Evolutionary conservation across 352 stramenopile species (phyloP), one percentile per base, ranked within the genome.

Genomic region (Phytophthora idaei): DNA sequence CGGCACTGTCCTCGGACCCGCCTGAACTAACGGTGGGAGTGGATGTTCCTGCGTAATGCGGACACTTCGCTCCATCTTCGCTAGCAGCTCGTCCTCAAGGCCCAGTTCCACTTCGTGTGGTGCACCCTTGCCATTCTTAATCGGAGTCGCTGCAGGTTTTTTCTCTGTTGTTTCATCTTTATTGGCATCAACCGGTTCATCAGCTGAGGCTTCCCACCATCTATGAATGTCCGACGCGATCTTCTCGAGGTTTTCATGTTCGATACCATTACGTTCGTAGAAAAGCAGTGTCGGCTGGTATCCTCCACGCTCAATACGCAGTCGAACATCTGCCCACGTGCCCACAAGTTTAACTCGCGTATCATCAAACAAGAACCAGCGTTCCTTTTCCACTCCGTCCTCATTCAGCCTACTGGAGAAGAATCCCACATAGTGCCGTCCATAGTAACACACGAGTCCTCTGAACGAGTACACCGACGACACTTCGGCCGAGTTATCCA

Each of bases 381-480:
- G 68, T 55, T 93, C 83, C 2, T 74, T 37, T 11, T 79, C 75
- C 5, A 81, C 68, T 31, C 78, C 83, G 37, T 90, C 70, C 1
- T 77, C 67, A 47, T 84, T 76, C 9, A 85, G 49, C 46, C 80
- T 86, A 72, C 85, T 93, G 31, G 83, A 77, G 59, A 95, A 95
- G 64, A 95, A 95, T 14, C 87, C 86, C 6, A 95, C 87, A 61
- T 95, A 95, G 63, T 95, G 87, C 5, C 81, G 74, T 32, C 87
- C 87, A 48, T 95, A 95, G 72, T 95, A 95, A 48, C 87, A 95
- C 49, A 95, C 87, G 57, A 95, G 85, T 55, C 87, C 87, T 17
- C 87, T 74, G 65, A 95, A 95, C 37, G 71, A 59, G 58, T 93
- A 95, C 47, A 82, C 58, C 3, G 77, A 83, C 32, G 67, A 71